Base-by-base conservation (phyloP, 257 asterid genomes). In the Nicotiana otophora region DNA sequence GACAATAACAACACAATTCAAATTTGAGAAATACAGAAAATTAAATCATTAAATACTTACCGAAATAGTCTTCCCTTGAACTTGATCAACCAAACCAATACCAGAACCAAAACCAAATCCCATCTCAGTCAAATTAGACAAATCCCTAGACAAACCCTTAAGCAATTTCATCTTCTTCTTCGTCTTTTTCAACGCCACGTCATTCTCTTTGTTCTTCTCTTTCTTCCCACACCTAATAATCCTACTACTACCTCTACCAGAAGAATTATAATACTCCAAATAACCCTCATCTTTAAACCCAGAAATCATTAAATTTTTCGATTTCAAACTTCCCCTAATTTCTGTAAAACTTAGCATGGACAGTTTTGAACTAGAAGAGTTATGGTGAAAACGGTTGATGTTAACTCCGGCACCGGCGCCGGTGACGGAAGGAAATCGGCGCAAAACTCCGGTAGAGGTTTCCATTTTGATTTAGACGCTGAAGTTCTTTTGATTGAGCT, bases 121-220 rank as follows among this genome's bases (percentile, higher is more conserved):
- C 62, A 90, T 88, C 82, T 85, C 87, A 81, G 90, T 83, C 19
- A 93, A 87, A 26, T 84, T 81, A 10, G 88, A 77, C 48, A 92
- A 90, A 81, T 91, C 92, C 87, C 58, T 87, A 2, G 92, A 83
- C 83, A 94, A 83, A 26, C 88, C 92, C 87, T 93, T 87, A 15
- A 93, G 83, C 85, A 91, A 86, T 85, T 94, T 94, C 93, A 87
- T 34, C 87, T 89, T 93, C 91, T 87, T 88, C 85, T 88, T 91
- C 68, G 69, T 91, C 87, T 81, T 88, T 86, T 79, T 86, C 88
- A 89, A 86, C 86, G 83, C 86, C 81, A 65, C 58, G 10, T 85
- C 75, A 84, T 85, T 87, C n/a, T 81, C 87, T 64, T 83, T 86
- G 6, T n/a, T 78, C 1, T 62, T 81, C 48, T 80, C 89, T 20